phyloP scores from a whole-genome alignment of 768 basidiomycete genomes.

The Terana coerulea region DNA sequence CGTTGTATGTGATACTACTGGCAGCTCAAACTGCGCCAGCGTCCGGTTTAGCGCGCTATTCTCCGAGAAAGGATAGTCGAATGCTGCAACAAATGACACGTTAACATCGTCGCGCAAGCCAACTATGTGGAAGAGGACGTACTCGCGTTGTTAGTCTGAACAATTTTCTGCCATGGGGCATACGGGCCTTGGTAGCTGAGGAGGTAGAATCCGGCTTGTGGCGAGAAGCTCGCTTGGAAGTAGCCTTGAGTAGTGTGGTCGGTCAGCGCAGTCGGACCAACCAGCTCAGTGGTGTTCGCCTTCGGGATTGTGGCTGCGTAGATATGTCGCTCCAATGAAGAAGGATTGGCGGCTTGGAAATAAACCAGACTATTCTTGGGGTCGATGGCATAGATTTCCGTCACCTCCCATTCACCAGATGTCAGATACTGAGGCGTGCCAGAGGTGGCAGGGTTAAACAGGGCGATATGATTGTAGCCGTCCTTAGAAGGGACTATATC shows the following conservation, averaged over 20 bases:
- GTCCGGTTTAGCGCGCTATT: constrained; percentile 66
- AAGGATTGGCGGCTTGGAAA: constrained; percentile 82
- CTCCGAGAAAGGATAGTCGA: constrained; percentile 62
- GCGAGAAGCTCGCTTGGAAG: constrained; percentile 75
- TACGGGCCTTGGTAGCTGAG: constrained; percentile 77
- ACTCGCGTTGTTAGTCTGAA: constrained; percentile 50
- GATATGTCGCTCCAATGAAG: constrained; percentile 78
- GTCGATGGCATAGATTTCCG: constrained; percentile 73
- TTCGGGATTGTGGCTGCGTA: constrained; percentile 75
- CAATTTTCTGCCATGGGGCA: constrained; percentile 83
- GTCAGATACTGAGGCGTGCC: constrained; percentile 80
- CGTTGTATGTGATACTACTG: constrained; percentile 66
- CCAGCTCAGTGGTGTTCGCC: constrained; percentile 20
- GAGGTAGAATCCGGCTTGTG: constrained; percentile 80
- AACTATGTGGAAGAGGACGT: no score
- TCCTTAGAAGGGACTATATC: constrained; percentile 81
- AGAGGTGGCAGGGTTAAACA: constrained; percentile 76
- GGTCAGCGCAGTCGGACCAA: constrained; percentile 39
- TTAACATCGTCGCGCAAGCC: neutral
- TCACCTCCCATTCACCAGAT: constrained; percentile 87
- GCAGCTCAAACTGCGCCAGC: constrained; percentile 64
- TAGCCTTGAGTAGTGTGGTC: constrained; percentile 49
- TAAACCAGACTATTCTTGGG: constrained; percentile 65
- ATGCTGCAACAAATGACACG: constrained; percentile 35
- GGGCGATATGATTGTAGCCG: constrained; percentile 90